phyloP scores from a whole-genome alignment of 371 early-diverging fungal genomes.

The Nematocida major region DNA sequence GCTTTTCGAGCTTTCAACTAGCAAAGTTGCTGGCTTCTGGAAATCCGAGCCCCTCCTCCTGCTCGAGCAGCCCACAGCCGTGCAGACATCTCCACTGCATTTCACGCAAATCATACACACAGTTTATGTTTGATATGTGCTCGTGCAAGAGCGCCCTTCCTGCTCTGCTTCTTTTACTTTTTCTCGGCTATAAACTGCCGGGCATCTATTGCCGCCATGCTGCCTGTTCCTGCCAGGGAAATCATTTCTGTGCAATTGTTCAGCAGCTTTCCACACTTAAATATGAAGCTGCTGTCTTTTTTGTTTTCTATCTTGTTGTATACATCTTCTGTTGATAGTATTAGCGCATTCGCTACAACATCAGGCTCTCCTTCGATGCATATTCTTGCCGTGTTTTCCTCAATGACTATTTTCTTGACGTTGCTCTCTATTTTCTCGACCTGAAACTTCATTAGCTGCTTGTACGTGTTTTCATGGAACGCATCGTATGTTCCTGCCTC shows the following conservation, averaged over 20 bases:
- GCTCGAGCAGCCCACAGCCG: too few relatives aligned
- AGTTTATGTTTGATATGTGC: too few relatives aligned
- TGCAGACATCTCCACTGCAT: too few relatives aligned
- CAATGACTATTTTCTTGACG: background rate
- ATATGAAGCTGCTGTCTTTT: background rate
- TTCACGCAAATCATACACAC: too few relatives aligned
- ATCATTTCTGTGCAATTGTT: slow-evolving; percentile 16
- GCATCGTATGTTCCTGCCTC: background rate
- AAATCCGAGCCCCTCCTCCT: too few relatives aligned
- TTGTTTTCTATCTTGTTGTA: background rate
- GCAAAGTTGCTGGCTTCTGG: too few relatives aligned
- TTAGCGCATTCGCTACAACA: slow-evolving; percentile 28
- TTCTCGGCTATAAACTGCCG: background rate
- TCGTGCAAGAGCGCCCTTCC: background rate
- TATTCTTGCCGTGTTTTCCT: background rate
- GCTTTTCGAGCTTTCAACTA: too few relatives aligned
- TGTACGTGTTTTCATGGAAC: background rate
- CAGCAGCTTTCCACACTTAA: slow-evolving; percentile 20
- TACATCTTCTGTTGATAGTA: slow-evolving; percentile 26
- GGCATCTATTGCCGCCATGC: slow-evolving; percentile 48
- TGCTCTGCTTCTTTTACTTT: background rate
- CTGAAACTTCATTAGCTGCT: slow-evolving; percentile 14
- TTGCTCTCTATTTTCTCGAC: background rate
- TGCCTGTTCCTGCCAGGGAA: slow-evolving; percentile 44
- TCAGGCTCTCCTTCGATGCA: background rate